Evolutionary conservation across 2,329 filamentous ascomycete species (phyloP).

Genomic region (Nothopassalora personata): DNA sequence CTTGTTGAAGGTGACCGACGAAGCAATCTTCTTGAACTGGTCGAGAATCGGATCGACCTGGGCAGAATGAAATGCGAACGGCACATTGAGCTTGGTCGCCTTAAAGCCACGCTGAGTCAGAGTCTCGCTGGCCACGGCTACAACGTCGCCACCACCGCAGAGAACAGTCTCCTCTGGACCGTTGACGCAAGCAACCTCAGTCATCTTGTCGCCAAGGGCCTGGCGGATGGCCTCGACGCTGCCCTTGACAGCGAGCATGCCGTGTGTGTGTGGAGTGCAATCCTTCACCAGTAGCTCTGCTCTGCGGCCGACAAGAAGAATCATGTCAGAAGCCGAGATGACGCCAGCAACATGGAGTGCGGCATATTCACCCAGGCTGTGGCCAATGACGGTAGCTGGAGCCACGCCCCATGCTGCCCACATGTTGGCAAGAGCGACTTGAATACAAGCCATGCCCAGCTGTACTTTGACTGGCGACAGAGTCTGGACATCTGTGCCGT

Average conservation of each 20-base stretch:
- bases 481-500: constrained; percentile 45
- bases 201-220: constrained; percentile 46
- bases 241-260: constrained; percentile 58
- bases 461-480: constrained; percentile 49
- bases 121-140: constrained; percentile 48
- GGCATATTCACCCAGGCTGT: constrained; percentile 68
- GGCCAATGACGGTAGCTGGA: constrained; percentile 48
- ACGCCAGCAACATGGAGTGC: constrained; percentile 67
- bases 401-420: constrained; percentile 52
- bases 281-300: constrained; percentile 60
- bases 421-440: constrained; percentile 50
- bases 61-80: constrained; percentile 62
- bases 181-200: constrained; percentile 67
- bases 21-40: constrained; percentile 53
- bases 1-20: constrained; percentile 51
- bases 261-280: constrained; percentile 62
- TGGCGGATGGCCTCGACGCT: constrained; percentile 49
- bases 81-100: constrained; percentile 58
- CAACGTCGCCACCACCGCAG: constrained; percentile 56
- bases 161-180: constrained; percentile 69
- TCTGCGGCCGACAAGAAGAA: constrained; percentile 65
- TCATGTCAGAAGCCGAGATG: constrained; percentile 63
- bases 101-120: constrained; percentile 53
- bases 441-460: constrained; percentile 50
- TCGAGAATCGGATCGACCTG: constrained; percentile 61